Evolutionary conservation across 2,329 filamentous ascomycete genomes (phyloP), one percentile per base, ranked within the genome.

Genomic region (Mycosphaerelloides madeirae): DNA sequence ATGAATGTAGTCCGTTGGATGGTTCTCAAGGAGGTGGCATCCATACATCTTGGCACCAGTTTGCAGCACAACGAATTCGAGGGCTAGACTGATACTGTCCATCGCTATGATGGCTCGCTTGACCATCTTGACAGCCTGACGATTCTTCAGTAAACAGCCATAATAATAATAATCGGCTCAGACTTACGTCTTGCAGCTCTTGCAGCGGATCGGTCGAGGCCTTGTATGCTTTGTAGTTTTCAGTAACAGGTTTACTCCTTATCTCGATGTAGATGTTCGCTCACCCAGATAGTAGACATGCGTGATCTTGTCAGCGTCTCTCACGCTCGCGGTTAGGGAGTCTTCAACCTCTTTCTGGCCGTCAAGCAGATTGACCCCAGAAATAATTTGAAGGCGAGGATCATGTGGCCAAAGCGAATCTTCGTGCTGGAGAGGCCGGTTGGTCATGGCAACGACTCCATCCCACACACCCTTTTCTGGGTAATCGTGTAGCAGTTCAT

Each of bases 391-490:
- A 29, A 72, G 48, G n/a, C 69, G 58, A n/a, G 61, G 48, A 48
- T 72, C 68, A 4, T 62, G 54, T 6, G 68, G 67, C 66, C 68
- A 71, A 3, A 61, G 43, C 7, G 65, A 60, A 44, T 63, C 60
- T 42, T 62, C 56, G 29, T 58, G 55, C 18, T 55, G 59, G 22
- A 66, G 43, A 2, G 71, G 69, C 16, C 72, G 62, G 44, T 75
- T 75, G 3, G 72, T 73, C 43, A 75, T 65, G 8, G 71, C 72
- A 13, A 70, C 67, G 2, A 75, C 68, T 28, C 65, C 68, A 18
- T 57, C 63, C 55, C 72, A 75, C 3, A 61, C 61, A 39, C 68
- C 65, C 19, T 67, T 65, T 18, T 59, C 62, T 1, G 72, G 72
- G 47, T 73, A 75, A 40, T 65, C 68, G 39, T 69, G 58, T 6